These are phyloP conservation scores for Pseudevernia furfuracea DNA, from an alignment of 495 filamentous ascomycete species.

Conservation along the genomic window DNA sequence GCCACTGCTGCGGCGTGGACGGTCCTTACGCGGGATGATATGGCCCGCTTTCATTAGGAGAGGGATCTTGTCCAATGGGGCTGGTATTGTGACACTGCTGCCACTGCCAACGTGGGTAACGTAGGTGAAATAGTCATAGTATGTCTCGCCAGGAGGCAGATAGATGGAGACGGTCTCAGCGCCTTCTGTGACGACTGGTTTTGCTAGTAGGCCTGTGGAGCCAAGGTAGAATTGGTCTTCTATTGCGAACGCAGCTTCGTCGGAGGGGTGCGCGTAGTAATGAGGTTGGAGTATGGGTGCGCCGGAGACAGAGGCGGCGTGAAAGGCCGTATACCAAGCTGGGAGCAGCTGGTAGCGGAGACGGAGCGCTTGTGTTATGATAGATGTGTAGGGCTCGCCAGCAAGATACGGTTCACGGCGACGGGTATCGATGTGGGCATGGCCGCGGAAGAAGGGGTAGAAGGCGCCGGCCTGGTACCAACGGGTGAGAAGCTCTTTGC, in stretches of 20 bases:
- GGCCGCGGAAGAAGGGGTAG: constrained; percentile 98
- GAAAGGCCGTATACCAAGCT: constrained; percentile 95
- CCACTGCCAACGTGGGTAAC: constrained; percentile 61
- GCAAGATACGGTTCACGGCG: constrained; percentile 88
- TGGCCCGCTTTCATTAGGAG: constrained; percentile 87
- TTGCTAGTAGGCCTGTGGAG: constrained; percentile 74
- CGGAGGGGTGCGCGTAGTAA: constrained; percentile 83
- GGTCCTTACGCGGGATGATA: constrained; percentile 82
- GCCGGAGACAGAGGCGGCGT: constrained; percentile 72
- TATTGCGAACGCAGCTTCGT: constrained; percentile 75
- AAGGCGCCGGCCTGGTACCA: constrained; percentile 98
- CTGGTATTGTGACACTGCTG: constrained; percentile 56
- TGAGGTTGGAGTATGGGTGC: constrained; percentile 84
- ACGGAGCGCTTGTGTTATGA: constrained; percentile 80
- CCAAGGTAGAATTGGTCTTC: constrained; percentile 94
- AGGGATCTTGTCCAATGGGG: constrained; percentile 78
- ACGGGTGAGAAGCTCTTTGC: constrained; percentile 77
- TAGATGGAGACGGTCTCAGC: constrained; percentile 70
- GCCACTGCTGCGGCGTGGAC: constrained; percentile 71
- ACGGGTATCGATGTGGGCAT: constrained; percentile 93
- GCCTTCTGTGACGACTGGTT: constrained; percentile 74
- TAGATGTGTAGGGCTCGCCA: constrained; percentile 73
- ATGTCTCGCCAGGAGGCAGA: constrained; percentile 74
- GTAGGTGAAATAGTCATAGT: constrained; percentile 92
- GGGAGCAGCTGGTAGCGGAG: constrained; percentile 85